Percentiles rank a stretch among this genome's conserved stretches.
These are phyloP conservation scores for Bipolaris victoriae DNA, from an alignment of 2,329 filamentous ascomycete genomes.

Conservation along the genomic window DNA sequence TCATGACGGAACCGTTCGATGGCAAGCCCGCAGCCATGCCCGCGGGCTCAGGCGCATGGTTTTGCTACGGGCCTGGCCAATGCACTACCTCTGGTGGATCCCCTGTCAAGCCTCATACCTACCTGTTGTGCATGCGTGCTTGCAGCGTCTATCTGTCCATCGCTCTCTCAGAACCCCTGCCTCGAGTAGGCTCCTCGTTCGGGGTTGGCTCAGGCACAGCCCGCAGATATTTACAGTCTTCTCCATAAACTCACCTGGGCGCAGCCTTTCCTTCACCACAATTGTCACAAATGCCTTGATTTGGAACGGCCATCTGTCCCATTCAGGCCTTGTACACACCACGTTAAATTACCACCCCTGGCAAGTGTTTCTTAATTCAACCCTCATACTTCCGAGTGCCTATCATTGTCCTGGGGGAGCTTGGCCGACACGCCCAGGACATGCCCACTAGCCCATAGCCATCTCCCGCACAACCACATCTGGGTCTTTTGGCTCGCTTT, in stretches of 20 bases:
- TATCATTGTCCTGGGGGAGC: conserved; percentile 36
- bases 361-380: conserved; percentile 39
- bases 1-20: conserved; percentile 45
- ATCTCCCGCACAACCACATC: conserved; percentile 42
- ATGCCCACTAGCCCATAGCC: conserved; percentile 41
- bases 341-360: conserved; percentile 34
- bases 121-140: conserved; percentile 36
- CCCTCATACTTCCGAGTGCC: conserved; percentile 36
- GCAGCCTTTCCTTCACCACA: conserved; percentile 39
- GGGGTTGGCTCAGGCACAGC: conserved; percentile 47
- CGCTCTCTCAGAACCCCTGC: conserved; percentile 20
- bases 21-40: conserved; percentile 43
- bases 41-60: conserved; percentile 43
- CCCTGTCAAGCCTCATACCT: conserved; percentile 28
- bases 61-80: conserved; percentile 30
- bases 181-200: conserved; percentile 28
- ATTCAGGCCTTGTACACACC: conserved; percentile 34
- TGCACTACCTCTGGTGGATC: conserved; percentile 37
- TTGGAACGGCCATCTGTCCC: conserved; percentile 43
- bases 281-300: conserved; percentile 40
- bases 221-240: conserved; percentile 48
- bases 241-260: conserved; percentile 37
- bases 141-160: conserved; percentile 38
- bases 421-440: conserved; percentile 37
- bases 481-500: conserved; percentile 36